Conservation (phyloP, 805 yeast species). For the Saturnispora sekii region DNA sequence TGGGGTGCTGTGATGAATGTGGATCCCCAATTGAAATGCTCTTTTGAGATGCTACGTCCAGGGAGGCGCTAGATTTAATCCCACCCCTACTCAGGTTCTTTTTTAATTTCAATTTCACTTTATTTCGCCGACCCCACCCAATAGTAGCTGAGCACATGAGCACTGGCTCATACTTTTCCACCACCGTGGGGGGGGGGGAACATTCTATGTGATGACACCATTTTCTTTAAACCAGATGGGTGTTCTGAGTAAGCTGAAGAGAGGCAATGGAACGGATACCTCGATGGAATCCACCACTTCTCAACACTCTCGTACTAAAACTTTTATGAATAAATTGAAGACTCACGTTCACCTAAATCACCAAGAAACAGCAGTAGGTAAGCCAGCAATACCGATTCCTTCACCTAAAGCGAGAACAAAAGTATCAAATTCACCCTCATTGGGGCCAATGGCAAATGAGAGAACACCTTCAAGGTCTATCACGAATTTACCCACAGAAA, state of each 20-base stretch:
- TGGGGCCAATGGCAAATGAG: no score
- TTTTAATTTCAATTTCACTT: neutral
- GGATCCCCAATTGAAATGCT: constrained; percentile 55
- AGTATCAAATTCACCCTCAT: neutral
- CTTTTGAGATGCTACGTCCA: constrained; percentile 64
- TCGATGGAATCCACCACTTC: neutral
- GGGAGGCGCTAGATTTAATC: constrained; percentile 1
- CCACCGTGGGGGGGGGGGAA: neutral
- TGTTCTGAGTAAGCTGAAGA: constrained; percentile 5
- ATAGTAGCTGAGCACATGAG: no score
- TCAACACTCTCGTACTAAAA: neutral
- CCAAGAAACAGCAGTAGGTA: neutral
- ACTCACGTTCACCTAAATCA: constrained; percentile 3
- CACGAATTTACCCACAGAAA: constrained; percentile 6
- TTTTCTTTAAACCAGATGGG: constrained; percentile 2
- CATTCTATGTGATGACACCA: neutral
- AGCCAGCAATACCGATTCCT: neutral
- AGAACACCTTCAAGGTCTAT: constrained; percentile 2
- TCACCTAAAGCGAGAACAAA: neutral
- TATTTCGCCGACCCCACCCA: neutral
- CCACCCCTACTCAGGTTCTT: neutral
- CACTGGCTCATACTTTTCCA: neutral
- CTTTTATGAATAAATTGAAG: neutral
- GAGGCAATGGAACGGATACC: neutral
- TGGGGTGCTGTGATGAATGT: constrained; percentile 78